Evolutionary conservation across 208 protist genomes (phyloP).

Genomic region (Porcisia hertigi): DNA sequence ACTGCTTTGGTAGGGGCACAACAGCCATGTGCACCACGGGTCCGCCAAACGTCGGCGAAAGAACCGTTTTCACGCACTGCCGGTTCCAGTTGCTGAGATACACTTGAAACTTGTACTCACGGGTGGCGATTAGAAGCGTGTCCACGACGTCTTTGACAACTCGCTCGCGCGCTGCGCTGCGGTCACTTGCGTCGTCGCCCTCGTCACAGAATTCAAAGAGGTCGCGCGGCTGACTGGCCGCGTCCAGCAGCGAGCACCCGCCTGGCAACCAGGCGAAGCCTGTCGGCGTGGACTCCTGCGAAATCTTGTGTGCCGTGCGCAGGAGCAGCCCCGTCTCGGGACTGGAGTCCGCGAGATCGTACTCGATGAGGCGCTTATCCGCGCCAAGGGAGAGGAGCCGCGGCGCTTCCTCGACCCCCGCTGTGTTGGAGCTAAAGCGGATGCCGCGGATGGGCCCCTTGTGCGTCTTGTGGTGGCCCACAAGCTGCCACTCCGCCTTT

Average conservation of each 20-base stretch:
- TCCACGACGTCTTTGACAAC: conserved; percentile 37
- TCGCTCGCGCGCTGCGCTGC: not conserved
- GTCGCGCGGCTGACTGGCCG: conserved; percentile 38
- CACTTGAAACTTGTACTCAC: conserved; percentile 90
- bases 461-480: conserved; percentile 93
- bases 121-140: conserved; percentile 83
- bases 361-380: conserved; percentile 94
- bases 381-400: conserved; percentile 93
- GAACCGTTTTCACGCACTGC: conserved; percentile 89
- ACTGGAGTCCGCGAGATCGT: conserved; percentile 89
- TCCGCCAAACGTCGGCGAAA: conserved; percentile 93
- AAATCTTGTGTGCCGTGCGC: conserved; percentile 86
- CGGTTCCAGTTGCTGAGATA: conserved; percentile 85
- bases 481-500: conserved; percentile 89
- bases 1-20: conserved; percentile 17
- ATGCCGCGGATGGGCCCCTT: conserved; percentile 84
- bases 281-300: conserved; percentile 89
- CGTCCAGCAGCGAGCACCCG: conserved; percentile 42
- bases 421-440: conserved; percentile 71
- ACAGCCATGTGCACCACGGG: conserved; percentile 76
- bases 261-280: conserved; percentile 84
- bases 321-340: conserved; percentile 86
- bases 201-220: conserved; percentile 20
- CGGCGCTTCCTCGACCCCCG: conserved; percentile 39
- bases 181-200: not conserved